A percentile compares a stretch with the other conserved stretches of the same genome.
These are phyloP conservation scores for Trichosporon ovoides DNA, from an alignment of 1,284 basidiomycete species.

Conservation along the genomic window DNA sequence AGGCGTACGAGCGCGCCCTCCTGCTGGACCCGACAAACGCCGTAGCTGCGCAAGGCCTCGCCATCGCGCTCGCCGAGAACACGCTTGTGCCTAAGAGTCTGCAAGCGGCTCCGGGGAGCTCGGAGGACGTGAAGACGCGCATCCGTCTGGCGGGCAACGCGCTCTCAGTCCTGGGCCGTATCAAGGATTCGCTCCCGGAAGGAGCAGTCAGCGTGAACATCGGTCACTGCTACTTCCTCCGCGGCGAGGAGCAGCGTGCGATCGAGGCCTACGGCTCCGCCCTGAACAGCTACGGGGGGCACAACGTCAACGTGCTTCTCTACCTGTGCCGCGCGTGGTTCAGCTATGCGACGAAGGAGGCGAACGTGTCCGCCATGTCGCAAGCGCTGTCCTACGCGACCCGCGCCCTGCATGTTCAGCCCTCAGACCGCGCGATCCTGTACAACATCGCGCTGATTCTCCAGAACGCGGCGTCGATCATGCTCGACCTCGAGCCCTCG, in stretches of 20 bases:
- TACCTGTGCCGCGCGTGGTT: slow-evolving; percentile 87
- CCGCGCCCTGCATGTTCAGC: slow-evolving; percentile 69
- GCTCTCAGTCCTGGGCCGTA: slow-evolving; percentile 76
- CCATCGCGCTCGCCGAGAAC: slow-evolving; percentile 86
- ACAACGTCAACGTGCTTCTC: slow-evolving; percentile 67
- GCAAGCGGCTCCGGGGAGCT: slow-evolving; percentile 39
- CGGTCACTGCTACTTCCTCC: slow-evolving; percentile 84
- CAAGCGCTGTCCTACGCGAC: slow-evolving; percentile 74
- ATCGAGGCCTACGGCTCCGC: slow-evolving; percentile 95
- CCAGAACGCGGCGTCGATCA: slow-evolving; percentile 85
- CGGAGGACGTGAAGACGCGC: slow-evolving; percentile 58
- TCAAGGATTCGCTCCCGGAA: slow-evolving; percentile 75
- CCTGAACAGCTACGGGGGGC: slow-evolving; percentile 61
- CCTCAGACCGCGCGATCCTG: slow-evolving; percentile 75
- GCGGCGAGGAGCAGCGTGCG: slow-evolving; percentile 87
- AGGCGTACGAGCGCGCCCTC: slow-evolving; percentile 85
- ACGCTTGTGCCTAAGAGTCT: slow-evolving; percentile 56
- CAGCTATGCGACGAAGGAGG: slow-evolving; percentile 80
- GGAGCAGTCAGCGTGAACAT: slow-evolving; percentile 89
- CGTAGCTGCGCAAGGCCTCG: slow-evolving; percentile 85
- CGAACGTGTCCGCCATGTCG: slow-evolving; percentile 70
- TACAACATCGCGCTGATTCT: slow-evolving; percentile 97
- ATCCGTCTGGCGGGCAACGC: slow-evolving; percentile 74
- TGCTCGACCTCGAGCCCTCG: slow-evolving; percentile 64
- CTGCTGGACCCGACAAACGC: slow-evolving; percentile 74